Evolutionary conservation across 2,329 filamentous ascomycete genomes (phyloP), one percentile per base, ranked within the genome.

Genomic region (Neonectria sp.): DNA sequence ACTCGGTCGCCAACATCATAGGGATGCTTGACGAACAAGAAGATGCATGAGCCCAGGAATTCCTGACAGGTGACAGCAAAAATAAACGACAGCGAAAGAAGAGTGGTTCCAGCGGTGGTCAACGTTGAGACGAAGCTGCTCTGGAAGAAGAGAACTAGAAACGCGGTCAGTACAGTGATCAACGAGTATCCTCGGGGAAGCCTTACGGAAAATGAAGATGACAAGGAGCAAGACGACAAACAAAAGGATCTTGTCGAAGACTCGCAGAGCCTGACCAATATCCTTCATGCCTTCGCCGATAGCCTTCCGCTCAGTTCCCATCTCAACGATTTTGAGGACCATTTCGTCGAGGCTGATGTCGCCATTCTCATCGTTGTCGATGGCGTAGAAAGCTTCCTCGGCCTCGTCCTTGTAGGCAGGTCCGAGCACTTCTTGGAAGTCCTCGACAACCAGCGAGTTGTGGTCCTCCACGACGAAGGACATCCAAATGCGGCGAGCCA

Each of bases 11-110:
- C 95, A 25, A 98, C 95, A 79, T 99, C 96, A 79, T 93, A 98
- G 0, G 96, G 95, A 79, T 99, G 96, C 85, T 99, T 99, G 85
- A 98, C 94, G 76, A 99, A 99, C 1, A 99, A 85, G 85, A 99
- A 99, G 77, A 99, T 97, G 84, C 95, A 98, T 43, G 95, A 98
- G 76, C 95, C 95, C n/a, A 99, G 89, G 70, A 99, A 93, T 81
- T 99, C 96, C 81, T 98, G 95, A 4, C 92, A 92, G 2, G 95
- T 98, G 63, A 92, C 92, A 27, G 95, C 92, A 80, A 99, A 98
- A 74, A 98, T 92, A 83, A 99, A 99, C 4, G 95, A 98, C n/a
- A 98, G 85, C 6, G 95, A 98, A 11, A 99, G 90, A 48, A 99
- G 87, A 0, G 96, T 92, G 2, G 96, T 98, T 70, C 95, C 95